Evolutionary conservation across 441 rosid species (phyloP), one percentile per base, ranked within the genome.

Genomic region (Brassica balearica): DNA sequence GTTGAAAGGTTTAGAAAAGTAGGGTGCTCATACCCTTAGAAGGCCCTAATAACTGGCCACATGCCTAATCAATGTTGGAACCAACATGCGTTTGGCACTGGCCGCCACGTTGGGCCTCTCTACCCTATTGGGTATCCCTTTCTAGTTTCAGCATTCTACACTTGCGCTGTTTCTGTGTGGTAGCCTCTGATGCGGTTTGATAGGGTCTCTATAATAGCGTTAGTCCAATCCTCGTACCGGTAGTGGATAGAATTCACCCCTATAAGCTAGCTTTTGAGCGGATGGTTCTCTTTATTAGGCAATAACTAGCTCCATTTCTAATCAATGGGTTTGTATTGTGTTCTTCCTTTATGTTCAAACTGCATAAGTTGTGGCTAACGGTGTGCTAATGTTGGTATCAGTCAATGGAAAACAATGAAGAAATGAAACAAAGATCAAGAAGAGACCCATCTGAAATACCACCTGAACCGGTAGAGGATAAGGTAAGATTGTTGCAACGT

Each of bases 391-490:
- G 75, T 29, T 79, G 80, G 73, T 81, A 62, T 65, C 85, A 96
- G 99, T 85, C 93, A 23, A 63, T 79, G 41, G 97, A 92, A 74
- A 84, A 87, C 84, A 91, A 92, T 71, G 97, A 92, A 81, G 93
- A 88, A 83, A 82, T 86, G 88, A 93, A 76, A 75, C 87, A 81
- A 69, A 87, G 82, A 87, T 86, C 94, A 75, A 91, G 88, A 84
- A 87, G 89, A 85, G 98, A 89, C 70, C 74, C 87, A 29, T 82
- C 86, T 76, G 97, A 89, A 81, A 88, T 84, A 80, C 81, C 81
- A 65, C 87, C 62, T 46, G 86, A 86, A 71, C 95, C 93, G 12
- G 84, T 81, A 53, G 83, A 76, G 9, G 99, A 92, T 81, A 96
- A 88, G 95, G 99, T 96, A 71, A 65, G 68, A 63, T 14, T 46